Evolutionary conservation across 2,329 filamentous ascomycete species (phyloP).

Genomic region (Diaporthe sp.): DNA sequence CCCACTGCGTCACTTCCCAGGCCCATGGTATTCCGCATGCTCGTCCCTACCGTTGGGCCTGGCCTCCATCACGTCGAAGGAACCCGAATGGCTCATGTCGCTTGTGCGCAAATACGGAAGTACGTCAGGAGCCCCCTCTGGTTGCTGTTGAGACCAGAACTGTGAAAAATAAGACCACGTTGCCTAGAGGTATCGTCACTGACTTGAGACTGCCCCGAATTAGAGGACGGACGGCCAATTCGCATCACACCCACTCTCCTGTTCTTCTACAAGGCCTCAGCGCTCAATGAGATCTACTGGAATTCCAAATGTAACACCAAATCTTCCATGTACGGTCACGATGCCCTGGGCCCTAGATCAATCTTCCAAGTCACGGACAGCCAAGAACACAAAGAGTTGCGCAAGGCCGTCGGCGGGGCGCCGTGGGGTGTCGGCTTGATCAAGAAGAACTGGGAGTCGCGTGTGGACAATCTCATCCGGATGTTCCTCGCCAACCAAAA

Average conservation of each 20-base stretch:
- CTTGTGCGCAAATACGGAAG: slow-evolving; percentile 45
- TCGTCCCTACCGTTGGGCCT: slow-evolving; percentile 43
- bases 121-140: slow-evolving; percentile 4
- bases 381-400: slow-evolving; percentile 50
- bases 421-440: slow-evolving; percentile 54
- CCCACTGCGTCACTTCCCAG: slow-evolving; percentile 44
- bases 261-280: slow-evolving; percentile 51
- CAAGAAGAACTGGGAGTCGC: slow-evolving; percentile 54
- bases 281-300: slow-evolving; percentile 57
- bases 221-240: slow-evolving; percentile 46
- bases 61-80: slow-evolving; percentile 41
- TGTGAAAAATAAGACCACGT: neutral
- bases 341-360: slow-evolving; percentile 52
- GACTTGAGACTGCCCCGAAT: slow-evolving; percentile 41
- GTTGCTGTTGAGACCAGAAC: neutral
- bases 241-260: slow-evolving; percentile 55
- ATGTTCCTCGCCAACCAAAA: slow-evolving; percentile 51
- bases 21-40: slow-evolving; percentile 44
- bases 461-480: slow-evolving; percentile 52
- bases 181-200: neutral
- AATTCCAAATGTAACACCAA: slow-evolving; percentile 54
- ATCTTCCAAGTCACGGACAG: slow-evolving; percentile 50
- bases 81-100: slow-evolving; percentile 45
- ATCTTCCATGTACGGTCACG: slow-evolving; percentile 50
- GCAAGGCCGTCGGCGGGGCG: slow-evolving; percentile 52